Evolutionary conservation across 164 flowering plant genomes (phyloP), one percentile per base, ranked within the genome.

Genomic region (Cinnamomum micranthum): DNA sequence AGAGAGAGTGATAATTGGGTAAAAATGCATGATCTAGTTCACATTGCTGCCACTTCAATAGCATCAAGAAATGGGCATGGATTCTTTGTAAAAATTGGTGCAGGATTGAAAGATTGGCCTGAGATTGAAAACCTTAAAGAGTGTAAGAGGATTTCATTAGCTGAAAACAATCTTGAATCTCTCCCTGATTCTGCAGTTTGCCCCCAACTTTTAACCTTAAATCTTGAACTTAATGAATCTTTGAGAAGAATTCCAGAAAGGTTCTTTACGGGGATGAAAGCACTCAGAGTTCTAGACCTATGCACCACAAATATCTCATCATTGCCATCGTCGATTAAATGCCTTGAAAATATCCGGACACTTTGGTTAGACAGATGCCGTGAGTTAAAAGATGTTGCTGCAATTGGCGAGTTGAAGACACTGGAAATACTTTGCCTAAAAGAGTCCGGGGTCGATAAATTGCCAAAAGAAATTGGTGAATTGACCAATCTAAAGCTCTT

Each of bases 1-100:
- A 69, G 73, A 20, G 70, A 67, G 14, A 2, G 12, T 0, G 33
- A 62, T 0, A 23, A 11, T 1, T 2, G 1, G 50, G 69, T 71
- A 4, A 79, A 28, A 52, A 62, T 79, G 73, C 77, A 79, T 27
- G 81, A 75, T 79, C 66, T 71, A n/a, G 73, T 75, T 12, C 64
- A 70, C 11, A 66, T 72, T 62, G 71, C 27, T 1, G 78, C 73
- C n/a, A 9, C 60, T 31, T 28, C 14, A 7, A 79, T 79, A 20
- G 63, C 78, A 28, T 75, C 78, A 20, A 24, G 50, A 2, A 19
- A 31, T 4, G 50, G 5, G 5, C 14, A 72, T 17, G 24, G 51
- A 2, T 68, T 75, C 24, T 2, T 75, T 33, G 70, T 47, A 58
- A 50, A 63, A 47, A 50, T 55, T 2, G 71, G 33, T 15, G 2